Conservation (phyloP, 352 stramenopile species). For the Pythium utonaiense region DNA sequence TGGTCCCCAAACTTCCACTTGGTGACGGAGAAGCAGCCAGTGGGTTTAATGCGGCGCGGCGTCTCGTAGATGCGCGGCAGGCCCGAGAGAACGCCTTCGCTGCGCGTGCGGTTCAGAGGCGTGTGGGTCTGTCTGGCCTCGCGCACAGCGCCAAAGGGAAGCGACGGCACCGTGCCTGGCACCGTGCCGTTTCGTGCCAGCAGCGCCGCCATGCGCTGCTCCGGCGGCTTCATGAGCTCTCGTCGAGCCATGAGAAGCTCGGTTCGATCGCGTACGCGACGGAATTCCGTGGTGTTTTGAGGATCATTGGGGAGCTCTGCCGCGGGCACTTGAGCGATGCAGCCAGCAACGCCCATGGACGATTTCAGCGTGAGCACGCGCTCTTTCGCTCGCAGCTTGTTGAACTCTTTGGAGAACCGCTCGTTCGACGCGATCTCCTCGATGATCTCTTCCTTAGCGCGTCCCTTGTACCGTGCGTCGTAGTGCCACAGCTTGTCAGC, state of each 20-base stretch:
- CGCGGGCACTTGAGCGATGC: slow-evolving; percentile 40
- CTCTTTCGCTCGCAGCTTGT: slow-evolving; percentile 54
- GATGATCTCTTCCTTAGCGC: slow-evolving; percentile 34
- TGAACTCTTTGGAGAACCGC: slow-evolving; percentile 46
- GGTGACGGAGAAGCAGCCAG: slow-evolving; percentile 26
- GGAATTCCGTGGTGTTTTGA: slow-evolving; percentile 38
- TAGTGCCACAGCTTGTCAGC: slow-evolving; percentile 55
- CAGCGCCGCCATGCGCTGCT: slow-evolving; percentile 26
- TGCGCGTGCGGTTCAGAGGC: slow-evolving; percentile 20
- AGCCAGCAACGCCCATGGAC: slow-evolving; percentile 46
- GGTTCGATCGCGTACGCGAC: slow-evolving; percentile 41
- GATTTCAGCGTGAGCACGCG: slow-evolving; percentile 60
- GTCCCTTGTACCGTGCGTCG: slow-evolving; percentile 38
- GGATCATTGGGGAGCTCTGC: slow-evolving; percentile 32
- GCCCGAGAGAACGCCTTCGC: slow-evolving; percentile 17
- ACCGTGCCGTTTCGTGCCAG: slow-evolving; percentile 13
- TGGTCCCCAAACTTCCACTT: slow-evolving; percentile 30
- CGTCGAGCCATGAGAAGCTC: slow-evolving; percentile 45
- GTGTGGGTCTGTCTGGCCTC: slow-evolving; percentile 13
- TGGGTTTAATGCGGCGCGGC: slow-evolving; percentile 25
- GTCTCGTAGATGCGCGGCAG: slow-evolving; percentile 24
- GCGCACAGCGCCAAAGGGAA: slow-evolving; percentile 25
- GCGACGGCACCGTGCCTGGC: slow-evolving; percentile 17
- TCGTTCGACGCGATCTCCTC: slow-evolving; percentile 43
- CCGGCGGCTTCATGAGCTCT: slow-evolving; percentile 51